Evolutionary conservation across 768 basidiomycete species (phyloP), one percentile per base, ranked within the genome.

Genomic region (Lepiota venenata): DNA sequence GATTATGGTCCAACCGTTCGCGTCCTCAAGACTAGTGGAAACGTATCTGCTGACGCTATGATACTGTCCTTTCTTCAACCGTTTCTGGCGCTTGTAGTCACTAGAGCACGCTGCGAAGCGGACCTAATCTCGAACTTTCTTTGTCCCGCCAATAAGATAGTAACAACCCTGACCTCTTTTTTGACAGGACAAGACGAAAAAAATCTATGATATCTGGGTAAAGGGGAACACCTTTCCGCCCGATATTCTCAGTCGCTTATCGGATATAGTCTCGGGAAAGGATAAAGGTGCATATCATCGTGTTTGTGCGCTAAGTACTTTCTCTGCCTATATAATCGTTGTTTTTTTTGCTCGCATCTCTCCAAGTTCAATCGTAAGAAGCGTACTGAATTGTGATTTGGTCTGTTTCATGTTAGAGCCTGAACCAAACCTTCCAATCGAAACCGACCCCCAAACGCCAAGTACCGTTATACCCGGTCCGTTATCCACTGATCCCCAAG

Each of bases 131-230:
- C 47, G 55, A 32, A 41, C 37, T 18, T 35, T 43, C n/a, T 27
- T 66, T 64, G 63, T 61, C 61, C 12, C 14, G 21, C 20, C 5
- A 20, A 12, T 48, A 43, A 48, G 46, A 38, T 55, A 55, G 53
- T 48, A 41, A 56, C 64, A 63, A 60, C 70, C 72, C 76, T 82
- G 71, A 82, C 77, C 58, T 61, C 39, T 60, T 70, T 68, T 69
- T 65, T 60, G 64, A 64, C 78, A 98, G 95, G 96, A 97, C 77
- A 99, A 99, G 75, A 81, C 91, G 43, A 88, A 88, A 78, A 98
- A 98, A 72, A 85, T 99, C 65, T 83, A 96, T 71, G 97, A 98
- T 74, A 98, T 99, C 64, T 99, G 96, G 96, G 81, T 79, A 64
- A 96, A 95, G 71, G 83, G 85, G 55, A 83, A 78, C 71, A 96